Evolutionary conservation across 371 early-diverging fungal species (phyloP).

Genomic region (Mortierella sp.): DNA sequence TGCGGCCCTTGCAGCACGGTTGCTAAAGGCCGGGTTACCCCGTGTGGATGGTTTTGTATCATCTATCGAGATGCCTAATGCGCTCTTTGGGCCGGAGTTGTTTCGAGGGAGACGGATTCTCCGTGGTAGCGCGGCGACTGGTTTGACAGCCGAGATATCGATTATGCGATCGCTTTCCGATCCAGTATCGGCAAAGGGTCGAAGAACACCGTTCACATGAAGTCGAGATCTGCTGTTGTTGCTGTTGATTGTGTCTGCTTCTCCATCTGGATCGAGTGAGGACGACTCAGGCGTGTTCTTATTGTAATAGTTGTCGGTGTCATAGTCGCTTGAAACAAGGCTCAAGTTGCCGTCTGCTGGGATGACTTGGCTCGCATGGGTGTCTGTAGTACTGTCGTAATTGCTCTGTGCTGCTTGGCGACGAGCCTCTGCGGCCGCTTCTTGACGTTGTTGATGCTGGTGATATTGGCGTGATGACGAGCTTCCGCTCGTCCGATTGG

Average conservation of each 20-base stretch:
- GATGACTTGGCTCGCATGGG: conserved; percentile 16
- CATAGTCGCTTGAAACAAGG: conserved; percentile 31
- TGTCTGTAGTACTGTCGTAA: background rate
- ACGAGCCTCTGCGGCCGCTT: background rate
- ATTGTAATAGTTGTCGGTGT: conserved; percentile 32
- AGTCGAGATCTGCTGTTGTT: background rate
- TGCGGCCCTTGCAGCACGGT: conserved; percentile 41
- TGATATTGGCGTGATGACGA: background rate
- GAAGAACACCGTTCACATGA: background rate
- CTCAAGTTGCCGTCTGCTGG: conserved; percentile 14
- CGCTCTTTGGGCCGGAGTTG: background rate
- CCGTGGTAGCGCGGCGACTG: background rate
- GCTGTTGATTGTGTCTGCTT: background rate
- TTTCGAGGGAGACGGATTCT: background rate
- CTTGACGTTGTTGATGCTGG: background rate
- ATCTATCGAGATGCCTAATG: conserved; percentile 9
- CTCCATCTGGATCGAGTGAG: conserved; percentile 6
- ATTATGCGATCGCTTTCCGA: background rate
- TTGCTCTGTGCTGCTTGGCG: background rate
- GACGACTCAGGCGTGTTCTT: conserved; percentile 36
- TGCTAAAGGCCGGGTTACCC: conserved; percentile 31
- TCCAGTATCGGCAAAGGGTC: background rate
- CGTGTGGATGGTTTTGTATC: conserved; percentile 14
- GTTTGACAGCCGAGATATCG: background rate
- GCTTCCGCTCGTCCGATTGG: background rate